Base-by-base conservation (phyloP, 2,329 filamentous ascomycete species). In the Volutella citrinella region DNA sequence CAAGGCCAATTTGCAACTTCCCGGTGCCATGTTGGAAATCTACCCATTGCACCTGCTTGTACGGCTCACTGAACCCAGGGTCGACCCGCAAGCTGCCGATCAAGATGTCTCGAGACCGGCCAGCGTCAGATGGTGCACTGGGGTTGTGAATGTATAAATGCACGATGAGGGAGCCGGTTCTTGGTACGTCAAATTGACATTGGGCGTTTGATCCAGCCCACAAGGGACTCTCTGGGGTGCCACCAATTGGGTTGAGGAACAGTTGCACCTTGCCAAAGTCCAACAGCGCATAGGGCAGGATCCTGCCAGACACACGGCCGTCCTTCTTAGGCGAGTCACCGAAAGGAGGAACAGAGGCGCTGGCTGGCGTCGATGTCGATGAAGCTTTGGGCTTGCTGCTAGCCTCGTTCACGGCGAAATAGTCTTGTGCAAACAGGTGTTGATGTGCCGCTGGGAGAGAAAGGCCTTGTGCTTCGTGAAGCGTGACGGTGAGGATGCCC, bases 241-340 rank as follows among this genome's bases (percentile, higher is more conserved):
- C 93, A 31, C 93, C 93, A 25, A 97, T 91, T 10, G 93, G 88
- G 66, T 96, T 95, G 65, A 97, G 89, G 61, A 98, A 97, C 36
- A 97, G 88, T 63, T 98, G 93, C 47, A 95, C 84, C 72, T 98
- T 98, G 69, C 98, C 93, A 65, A 97, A 98, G 67, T 98, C 93
- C 43, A 98, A 77, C 13, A 98, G 78, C 25, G 91, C 93, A 57
- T 98, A 98, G 2, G 93, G 93, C 60, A 97, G 82, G 63, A 96
- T 94, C 68, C 95, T 96, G 54, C 89, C 91, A 19, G 88, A 94
- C 53, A 96, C 93, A 55, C 93, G 83, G 38, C 93, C 93, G 65
- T 98, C 93, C 59, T 91, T 94, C 15, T 89, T 95, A 6, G 93
- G 91, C 36, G 91, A 82, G 27, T 81, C 78, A 56, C 83, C 84